Percentiles rank a stretch among this genome's conserved stretches.
Evolutionary conservation across 306 rosid species (phyloP).

Genomic region (Quercus agrifolia): DNA sequence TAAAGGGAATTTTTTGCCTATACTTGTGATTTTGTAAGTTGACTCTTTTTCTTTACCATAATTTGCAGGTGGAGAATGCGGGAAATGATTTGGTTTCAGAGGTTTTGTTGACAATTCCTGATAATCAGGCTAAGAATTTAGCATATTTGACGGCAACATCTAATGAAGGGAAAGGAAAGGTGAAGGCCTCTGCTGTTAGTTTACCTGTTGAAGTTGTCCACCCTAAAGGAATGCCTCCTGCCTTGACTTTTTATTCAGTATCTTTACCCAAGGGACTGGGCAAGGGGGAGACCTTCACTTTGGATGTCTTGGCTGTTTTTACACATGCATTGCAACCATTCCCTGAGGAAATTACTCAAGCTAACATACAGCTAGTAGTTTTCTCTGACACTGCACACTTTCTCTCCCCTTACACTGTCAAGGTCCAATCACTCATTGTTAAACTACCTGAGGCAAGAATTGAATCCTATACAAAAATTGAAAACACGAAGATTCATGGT

Average conservation of each 20-base stretch:
- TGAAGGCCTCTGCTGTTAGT: constrained; percentile 42
- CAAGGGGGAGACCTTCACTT: constrained; percentile 57
- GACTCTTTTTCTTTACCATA: not conserved
- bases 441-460: constrained; percentile 88
- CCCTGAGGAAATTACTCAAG: constrained; percentile 86
- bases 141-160: constrained; percentile 53
- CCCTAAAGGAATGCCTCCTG: constrained; percentile 56
- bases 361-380: constrained; percentile 81
- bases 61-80: constrained; percentile 67
- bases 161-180: constrained; percentile 74
- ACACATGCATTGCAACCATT: constrained; percentile 65
- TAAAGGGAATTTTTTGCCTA: not conserved
- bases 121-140: constrained; percentile 54
- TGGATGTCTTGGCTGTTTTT: constrained; percentile 73
- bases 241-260: constrained; percentile 60
- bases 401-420: constrained; percentile 81
- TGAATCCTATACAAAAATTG: constrained; percentile 76
- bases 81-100: constrained; percentile 61
- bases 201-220: constrained; percentile 48
- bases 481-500: constrained; percentile 65
- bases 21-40: not conserved
- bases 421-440: constrained; percentile 61
- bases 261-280: constrained; percentile 72
- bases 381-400: constrained; percentile 75
- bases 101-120: constrained; percentile 70